Evolutionary conservation across 305 asterid genomes (phyloP), one percentile per base, ranked within the genome.

Genomic region (Fraxinus velutina): DNA sequence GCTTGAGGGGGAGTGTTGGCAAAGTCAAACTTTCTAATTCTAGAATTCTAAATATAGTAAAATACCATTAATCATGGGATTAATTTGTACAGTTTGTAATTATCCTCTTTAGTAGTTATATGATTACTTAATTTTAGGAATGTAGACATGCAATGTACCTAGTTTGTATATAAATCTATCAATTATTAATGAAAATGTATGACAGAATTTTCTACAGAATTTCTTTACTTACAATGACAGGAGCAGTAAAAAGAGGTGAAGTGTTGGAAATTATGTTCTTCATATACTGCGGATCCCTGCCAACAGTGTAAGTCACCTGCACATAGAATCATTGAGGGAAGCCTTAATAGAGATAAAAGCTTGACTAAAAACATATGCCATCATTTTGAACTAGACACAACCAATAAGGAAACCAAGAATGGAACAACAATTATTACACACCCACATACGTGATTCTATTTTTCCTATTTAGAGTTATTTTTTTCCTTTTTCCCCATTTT

Each of bases 261-360:
- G 89, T 86, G 80, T 96, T 97, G 30, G 97, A 93, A 78, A 91
- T 94, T 78, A 96, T 90, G 85, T 86, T 91, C 79, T 88, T 91
- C 87, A 90, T 88, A 27, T 86, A 85, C 83, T 83, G 90, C 22
- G 94, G 96, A 85, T 96, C 99, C 92, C 98, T 89, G 79, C 98
- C 99, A 83, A 89, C 97, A 62, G 99, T 96, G 88, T 90, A 91
- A 47, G 93, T 94, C 82, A 96, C 96, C 99, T 96, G 96, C 77
- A 64, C 82, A 86, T 34, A 77, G 50, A 39, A 2, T 27, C 44
- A 84, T 80, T 10, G 80, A 78, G 39, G 39, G 39, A 78, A 81
- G 57, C 79, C 66, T 73, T 19, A 70, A 34, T 78, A 73, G 62
- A 86, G 76, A 78, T 44, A 57, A 37, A 73, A 62, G 73, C 60